These are phyloP conservation scores for Alternaria tenuissima DNA, from an alignment of 2,329 filamentous ascomycete species.

Conservation along the genomic window DNA sequence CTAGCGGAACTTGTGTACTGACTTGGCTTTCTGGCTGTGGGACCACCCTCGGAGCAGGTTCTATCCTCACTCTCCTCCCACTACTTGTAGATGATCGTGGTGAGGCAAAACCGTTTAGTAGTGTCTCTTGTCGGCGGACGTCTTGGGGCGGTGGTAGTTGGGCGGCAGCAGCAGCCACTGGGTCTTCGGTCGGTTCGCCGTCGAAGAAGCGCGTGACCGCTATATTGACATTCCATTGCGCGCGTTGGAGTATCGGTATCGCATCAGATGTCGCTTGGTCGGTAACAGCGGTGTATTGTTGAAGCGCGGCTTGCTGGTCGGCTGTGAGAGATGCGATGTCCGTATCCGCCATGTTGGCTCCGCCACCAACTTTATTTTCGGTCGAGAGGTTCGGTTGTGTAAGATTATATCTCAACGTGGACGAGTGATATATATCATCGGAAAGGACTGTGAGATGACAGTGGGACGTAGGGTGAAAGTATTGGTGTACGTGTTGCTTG, in stretches of 20 bases:
- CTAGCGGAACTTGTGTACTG: constrained; percentile 74
- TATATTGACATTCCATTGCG: constrained; percentile 97
- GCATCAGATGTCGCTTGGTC: constrained; percentile 81
- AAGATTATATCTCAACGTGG: background rate
- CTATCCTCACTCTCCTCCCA: constrained; percentile 55
- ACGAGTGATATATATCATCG: constrained; percentile 2
- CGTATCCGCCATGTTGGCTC: constrained; percentile 47
- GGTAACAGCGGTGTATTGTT: constrained; percentile 89
- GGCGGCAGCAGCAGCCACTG: constrained; percentile 75
- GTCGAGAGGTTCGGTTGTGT: background rate
- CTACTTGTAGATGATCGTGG: constrained; percentile 46
- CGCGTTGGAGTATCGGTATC: constrained; percentile 79
- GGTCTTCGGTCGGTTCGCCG: constrained; percentile 82
- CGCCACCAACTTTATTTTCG: background rate
- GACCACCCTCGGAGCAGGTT: constrained; percentile 83
- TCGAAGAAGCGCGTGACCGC: constrained; percentile 98
- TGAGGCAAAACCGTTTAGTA: constrained; percentile 62
- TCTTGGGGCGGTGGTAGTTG: constrained; percentile 69
- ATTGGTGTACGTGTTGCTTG: constrained; percentile 23
- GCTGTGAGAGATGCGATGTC: constrained; percentile 76
- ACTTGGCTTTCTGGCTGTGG: constrained; percentile 73
- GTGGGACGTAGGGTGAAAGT: constrained; percentile 3
- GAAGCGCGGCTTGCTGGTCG: constrained; percentile 81
- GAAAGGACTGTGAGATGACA: constrained; percentile 29
- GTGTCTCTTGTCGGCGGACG: constrained; percentile 74